phyloP scores from a whole-genome alignment of 805 yeast genomes.

The Candida succiphila region DNA sequence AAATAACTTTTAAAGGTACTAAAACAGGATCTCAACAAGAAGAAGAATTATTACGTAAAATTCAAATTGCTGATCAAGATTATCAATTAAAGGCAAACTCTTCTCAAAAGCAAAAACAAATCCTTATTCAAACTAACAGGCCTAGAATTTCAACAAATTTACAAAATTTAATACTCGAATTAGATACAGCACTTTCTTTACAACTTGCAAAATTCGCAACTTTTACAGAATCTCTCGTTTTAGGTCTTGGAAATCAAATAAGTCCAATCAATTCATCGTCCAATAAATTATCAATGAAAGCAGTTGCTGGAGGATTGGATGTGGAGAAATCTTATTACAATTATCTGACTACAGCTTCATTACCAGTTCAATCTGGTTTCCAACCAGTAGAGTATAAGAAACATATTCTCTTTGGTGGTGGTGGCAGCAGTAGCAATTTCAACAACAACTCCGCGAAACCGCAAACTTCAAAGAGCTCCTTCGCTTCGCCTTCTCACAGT shows the following conservation, averaged over 20 bases:
- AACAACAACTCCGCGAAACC: background rate
- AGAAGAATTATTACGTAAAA: constrained; percentile 75
- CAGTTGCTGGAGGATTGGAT: constrained; percentile 67
- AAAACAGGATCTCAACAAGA: constrained; percentile 81
- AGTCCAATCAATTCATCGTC: constrained; percentile 50
- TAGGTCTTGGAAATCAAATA: constrained; percentile 78
- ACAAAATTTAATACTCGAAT: constrained; percentile 70
- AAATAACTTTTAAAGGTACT: constrained; percentile 70
- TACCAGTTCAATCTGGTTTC: constrained; percentile 29
- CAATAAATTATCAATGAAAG: constrained; percentile 49
- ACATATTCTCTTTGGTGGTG: constrained; percentile 51
- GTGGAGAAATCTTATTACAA: constrained; percentile 76
- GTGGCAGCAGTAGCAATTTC: constrained; percentile 1
- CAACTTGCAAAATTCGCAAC: constrained; percentile 87
- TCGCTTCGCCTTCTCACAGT: too few species aligned
- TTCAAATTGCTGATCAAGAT: constrained; percentile 78
- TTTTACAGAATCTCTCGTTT: constrained; percentile 70
- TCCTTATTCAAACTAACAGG: constrained; percentile 60
- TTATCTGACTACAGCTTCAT: constrained; percentile 32
- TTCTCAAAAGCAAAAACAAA: constrained; percentile 66
- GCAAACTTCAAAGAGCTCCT: background rate
- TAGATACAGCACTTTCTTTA: constrained; percentile 82
- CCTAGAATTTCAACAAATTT: constrained; percentile 68
- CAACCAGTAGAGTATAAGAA: constrained; percentile 62
- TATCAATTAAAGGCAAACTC: constrained; percentile 68